Percentiles rank a stretch among this genome's conserved stretches.
Conservation (phyloP, 306 rosid genomes). For the Sicyos baderoa region DNA sequence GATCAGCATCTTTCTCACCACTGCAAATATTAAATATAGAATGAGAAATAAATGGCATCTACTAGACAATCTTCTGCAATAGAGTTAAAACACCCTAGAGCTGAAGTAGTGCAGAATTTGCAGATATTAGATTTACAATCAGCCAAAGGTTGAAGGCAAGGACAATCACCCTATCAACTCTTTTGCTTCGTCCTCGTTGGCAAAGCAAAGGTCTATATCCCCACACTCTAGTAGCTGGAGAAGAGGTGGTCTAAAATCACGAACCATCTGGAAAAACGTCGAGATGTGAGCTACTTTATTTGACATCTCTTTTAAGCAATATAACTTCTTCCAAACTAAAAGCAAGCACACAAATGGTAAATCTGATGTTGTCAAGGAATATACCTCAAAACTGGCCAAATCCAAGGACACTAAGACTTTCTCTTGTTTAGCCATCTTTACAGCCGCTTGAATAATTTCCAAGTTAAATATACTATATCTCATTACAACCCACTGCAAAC, state of each 20-base stretch:
- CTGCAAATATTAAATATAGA: constrained; percentile 32
- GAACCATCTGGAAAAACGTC: constrained; percentile 66
- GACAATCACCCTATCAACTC: constrained; percentile 69
- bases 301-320: neutral
- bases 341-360: constrained; percentile 3
- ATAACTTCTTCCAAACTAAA: constrained; percentile 14
- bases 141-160: neutral
- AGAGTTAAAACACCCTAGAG: neutral
- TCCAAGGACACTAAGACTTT: constrained; percentile 82
- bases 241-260: constrained; percentile 58
- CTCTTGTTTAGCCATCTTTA: constrained; percentile 74
- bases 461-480: constrained; percentile 63
- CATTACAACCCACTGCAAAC: constrained; percentile 78
- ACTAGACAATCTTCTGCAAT: neutral
- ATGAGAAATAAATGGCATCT: constrained; percentile 20
- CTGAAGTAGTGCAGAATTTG: neutral
- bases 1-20: constrained; percentile 45
- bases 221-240: constrained; percentile 62
- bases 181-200: constrained; percentile 94
- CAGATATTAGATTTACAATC: constrained; percentile 12
- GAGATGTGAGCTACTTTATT: constrained; percentile 15
- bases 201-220: constrained; percentile 81
- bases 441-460: constrained; percentile 79
- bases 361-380: constrained; percentile 1
- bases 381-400: constrained; percentile 99